These are phyloP conservation scores for Cutaneotrichosporon cutaneum DNA, from an alignment of 1,284 basidiomycete species.

Conservation along the genomic window DNA sequence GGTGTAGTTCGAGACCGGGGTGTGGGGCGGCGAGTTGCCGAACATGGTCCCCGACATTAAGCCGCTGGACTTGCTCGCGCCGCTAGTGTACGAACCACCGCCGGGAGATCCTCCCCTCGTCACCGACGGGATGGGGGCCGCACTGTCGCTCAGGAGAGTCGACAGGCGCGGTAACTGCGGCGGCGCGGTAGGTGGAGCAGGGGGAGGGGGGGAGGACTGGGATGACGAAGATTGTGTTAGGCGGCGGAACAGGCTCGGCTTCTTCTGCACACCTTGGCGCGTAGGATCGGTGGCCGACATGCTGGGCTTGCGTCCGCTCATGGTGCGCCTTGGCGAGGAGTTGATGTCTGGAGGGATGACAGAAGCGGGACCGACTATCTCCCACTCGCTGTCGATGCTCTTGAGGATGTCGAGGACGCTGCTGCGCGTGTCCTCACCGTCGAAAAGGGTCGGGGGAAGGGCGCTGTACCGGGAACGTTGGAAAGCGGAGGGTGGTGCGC, in stretches of 20 bases:
- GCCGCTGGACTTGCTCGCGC: not conserved
- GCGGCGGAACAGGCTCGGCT: conserved; percentile 19
- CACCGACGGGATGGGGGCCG: not conserved
- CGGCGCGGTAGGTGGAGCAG: not conserved
- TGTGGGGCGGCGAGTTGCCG: not conserved
- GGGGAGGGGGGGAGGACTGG: conserved; percentile 3
- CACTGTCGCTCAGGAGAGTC: conserved; percentile 1
- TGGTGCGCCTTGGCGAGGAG: conserved; percentile 2
- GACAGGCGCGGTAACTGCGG: conserved; percentile 21
- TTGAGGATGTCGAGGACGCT: conserved; percentile 16
- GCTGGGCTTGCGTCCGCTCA: conserved; percentile 1
- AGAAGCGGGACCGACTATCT: conserved; percentile 15
- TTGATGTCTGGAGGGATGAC: conserved; percentile 1
- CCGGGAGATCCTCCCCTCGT: not conserved
- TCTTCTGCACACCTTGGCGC: conserved; percentile 14
- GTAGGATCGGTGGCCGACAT: conserved; percentile 19
- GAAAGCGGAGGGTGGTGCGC: conserved; percentile 2
- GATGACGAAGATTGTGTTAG: conserved; percentile 11
- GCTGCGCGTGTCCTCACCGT: conserved; percentile 19
- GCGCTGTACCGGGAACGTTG: not conserved
- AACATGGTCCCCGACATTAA: conserved; percentile 13
- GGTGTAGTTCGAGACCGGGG: not conserved
- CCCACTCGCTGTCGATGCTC: conserved; percentile 21
- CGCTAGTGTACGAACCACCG: not conserved
- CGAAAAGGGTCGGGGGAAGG: conserved; percentile 13